Evolutionary conservation across 768 basidiomycete genomes (phyloP).

Genomic region (Russula vinacea): DNA sequence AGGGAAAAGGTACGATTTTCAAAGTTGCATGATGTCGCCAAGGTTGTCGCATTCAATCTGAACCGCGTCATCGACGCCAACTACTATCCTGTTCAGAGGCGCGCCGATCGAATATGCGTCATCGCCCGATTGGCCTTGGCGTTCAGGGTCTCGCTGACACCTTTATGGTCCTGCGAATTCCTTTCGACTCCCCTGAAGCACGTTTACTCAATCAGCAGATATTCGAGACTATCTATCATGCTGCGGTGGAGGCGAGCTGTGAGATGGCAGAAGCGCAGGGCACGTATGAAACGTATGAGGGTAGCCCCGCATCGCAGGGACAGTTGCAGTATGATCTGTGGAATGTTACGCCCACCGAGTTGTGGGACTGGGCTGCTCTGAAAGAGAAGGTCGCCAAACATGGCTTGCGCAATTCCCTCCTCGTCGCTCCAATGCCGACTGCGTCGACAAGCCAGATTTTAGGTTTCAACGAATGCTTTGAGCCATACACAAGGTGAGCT

Average conservation of each 20-base stretch:
- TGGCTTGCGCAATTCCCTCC: slow-evolving; percentile 86
- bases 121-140: slow-evolving; percentile 95
- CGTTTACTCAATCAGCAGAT: slow-evolving; percentile 90
- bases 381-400: slow-evolving; percentile 80
- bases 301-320: slow-evolving; percentile 86
- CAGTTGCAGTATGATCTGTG: slow-evolving; percentile 93
- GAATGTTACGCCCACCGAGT: slow-evolving; percentile 79
- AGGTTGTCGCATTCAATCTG: slow-evolving; percentile 89
- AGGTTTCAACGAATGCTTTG: slow-evolving; percentile 98
- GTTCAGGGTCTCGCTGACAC: slow-evolving; percentile 94
- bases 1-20: slow-evolving; percentile 85
- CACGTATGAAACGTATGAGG: slow-evolving; percentile 84
- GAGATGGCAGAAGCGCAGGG: slow-evolving; percentile 81
- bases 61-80: slow-evolving; percentile 94
- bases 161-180: slow-evolving; percentile 95
- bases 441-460: slow-evolving; percentile 98
- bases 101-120: slow-evolving; percentile 89
- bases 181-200: slow-evolving; percentile 88
- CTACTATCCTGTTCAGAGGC: slow-evolving; percentile 94
- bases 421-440: slow-evolving; percentile 98
- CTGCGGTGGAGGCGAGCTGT: slow-evolving; percentile 82
- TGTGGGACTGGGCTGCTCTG: slow-evolving; percentile 92
- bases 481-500: slow-evolving; percentile 90
- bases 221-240: slow-evolving; percentile 99
- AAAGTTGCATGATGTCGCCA: slow-evolving; percentile 92